Percentiles rank a stretch among this genome's conserved stretches.
Evolutionary conservation across 192 early-diverging fungal species (phyloP).

Genomic region (Irineochytrium annulatum): DNA sequence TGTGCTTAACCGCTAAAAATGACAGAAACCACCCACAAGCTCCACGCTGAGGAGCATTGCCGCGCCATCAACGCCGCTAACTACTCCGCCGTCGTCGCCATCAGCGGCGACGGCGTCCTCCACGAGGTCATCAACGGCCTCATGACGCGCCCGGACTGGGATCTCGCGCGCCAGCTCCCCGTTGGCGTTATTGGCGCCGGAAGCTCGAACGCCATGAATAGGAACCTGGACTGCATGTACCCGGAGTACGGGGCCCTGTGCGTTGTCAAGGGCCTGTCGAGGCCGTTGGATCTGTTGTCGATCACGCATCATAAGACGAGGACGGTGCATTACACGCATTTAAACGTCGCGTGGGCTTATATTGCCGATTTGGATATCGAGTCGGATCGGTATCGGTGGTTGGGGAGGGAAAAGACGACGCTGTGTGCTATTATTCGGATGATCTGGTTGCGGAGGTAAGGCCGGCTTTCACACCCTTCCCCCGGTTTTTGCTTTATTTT

Average conservation of each 20-base stretch:
- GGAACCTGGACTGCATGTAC: constrained; percentile 28
- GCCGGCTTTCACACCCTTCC: no score
- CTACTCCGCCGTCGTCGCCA: constrained; percentile 59
- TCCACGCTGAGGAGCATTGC: constrained; percentile 63
- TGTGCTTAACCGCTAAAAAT: no score
- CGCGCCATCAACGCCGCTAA: constrained; percentile 44
- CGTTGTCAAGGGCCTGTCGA: constrained; percentile 34
- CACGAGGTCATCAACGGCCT: constrained; percentile 80
- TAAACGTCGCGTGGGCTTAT: constrained; percentile 39
- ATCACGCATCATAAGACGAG: constrained; percentile 25
- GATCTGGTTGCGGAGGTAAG: constrained; percentile 52
- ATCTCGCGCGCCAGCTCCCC: constrained; percentile 49
- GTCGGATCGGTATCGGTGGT: constrained; percentile 40
- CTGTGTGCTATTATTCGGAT: constrained; percentile 50
- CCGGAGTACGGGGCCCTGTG: constrained; percentile 34
- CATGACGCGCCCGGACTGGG: constrained; percentile 65
- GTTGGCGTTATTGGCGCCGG: constrained; percentile 58
- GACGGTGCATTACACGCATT: constrained; percentile 39
- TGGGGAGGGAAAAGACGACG: constrained; percentile 34
- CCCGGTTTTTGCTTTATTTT: no score
- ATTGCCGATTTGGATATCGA: constrained; percentile 52
- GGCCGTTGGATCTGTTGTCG: constrained; percentile 42
- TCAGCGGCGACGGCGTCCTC: constrained; percentile 78
- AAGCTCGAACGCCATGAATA: constrained; percentile 41
- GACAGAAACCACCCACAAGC: constrained; percentile 54